phyloP scores from a whole-genome alignment of 495 filamentous ascomycete genomes.

The Wilcoxina mikolae region DNA sequence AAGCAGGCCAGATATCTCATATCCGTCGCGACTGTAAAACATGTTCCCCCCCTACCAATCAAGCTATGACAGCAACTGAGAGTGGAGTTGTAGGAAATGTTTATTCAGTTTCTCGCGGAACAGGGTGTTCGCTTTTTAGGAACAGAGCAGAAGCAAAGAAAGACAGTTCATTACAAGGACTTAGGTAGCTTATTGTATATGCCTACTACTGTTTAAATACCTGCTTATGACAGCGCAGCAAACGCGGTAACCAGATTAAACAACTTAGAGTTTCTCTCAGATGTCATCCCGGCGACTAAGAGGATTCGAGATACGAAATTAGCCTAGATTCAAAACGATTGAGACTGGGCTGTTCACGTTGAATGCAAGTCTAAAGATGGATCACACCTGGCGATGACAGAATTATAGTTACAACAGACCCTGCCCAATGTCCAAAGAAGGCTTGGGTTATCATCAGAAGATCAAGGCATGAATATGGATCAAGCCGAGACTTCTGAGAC shows the following conservation, averaged over 20 bases:
- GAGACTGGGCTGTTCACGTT: background rate
- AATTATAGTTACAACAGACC: no score
- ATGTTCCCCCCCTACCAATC: background rate
- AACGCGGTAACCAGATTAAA: constrained; percentile 77
- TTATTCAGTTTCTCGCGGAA: constrained; percentile 78
- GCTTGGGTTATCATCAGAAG: no score
- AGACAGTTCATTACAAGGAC: constrained; percentile 94
- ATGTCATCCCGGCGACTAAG: constrained; percentile 53
- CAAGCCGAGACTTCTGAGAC: no score
- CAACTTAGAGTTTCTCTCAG: constrained; percentile 87
- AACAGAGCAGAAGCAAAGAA: constrained; percentile 74
- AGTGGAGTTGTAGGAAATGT: constrained; percentile 66
- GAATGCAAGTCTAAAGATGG: background rate
- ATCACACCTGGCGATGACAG: no score
- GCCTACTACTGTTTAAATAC: background rate
- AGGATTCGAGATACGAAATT: background rate
- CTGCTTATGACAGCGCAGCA: constrained; percentile 35
- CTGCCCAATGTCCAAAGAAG: no score
- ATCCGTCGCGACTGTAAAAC: constrained; percentile 57
- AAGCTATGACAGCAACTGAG: constrained; percentile 6
- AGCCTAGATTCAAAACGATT: constrained; percentile 1
- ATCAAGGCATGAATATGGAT: no score
- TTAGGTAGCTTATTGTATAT: constrained; percentile 36
- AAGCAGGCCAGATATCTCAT: constrained; percentile 93
- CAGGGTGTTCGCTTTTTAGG: constrained; percentile 80